Conservation (phyloP, 257 asterid genomes). For the Solanum rostratum region DNA sequence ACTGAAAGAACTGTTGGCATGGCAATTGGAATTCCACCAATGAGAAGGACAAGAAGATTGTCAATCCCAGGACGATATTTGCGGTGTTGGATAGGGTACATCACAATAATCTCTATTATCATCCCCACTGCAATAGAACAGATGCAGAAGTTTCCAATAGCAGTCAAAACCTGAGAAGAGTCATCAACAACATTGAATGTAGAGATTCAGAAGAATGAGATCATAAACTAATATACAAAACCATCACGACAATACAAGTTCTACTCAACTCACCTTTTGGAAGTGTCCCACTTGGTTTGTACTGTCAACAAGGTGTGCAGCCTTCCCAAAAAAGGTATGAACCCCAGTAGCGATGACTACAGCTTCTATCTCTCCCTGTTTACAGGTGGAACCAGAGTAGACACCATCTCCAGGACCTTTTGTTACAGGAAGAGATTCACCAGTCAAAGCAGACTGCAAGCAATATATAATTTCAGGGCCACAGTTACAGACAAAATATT, state of each 20-base stretch:
- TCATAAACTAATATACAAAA: not conserved
- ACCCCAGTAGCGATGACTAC: slow-evolving; percentile 92
- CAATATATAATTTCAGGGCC: not conserved
- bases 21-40: slow-evolving; percentile 97
- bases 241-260: not conserved
- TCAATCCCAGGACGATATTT: slow-evolving; percentile 92
- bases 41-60: slow-evolving; percentile 94
- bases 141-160: slow-evolving; percentile 95
- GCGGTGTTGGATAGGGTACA: slow-evolving; percentile 93
- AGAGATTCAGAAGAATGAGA: not conserved
- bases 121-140: slow-evolving; percentile 98
- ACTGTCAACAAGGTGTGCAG: slow-evolving; percentile 92
- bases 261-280: slow-evolving; percentile 62
- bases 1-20: slow-evolving; percentile 99
- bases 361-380: slow-evolving; percentile 93
- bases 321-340: slow-evolving; percentile 95
- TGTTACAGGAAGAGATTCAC: slow-evolving; percentile 94
- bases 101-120: slow-evolving; percentile 80
- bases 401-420: slow-evolving; percentile 96
- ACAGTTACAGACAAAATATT: not conserved
- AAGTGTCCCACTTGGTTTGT: slow-evolving; percentile 97
- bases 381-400: slow-evolving; percentile 97
- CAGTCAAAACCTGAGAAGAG: slow-evolving; percentile 71
- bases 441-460: slow-evolving; percentile 93
- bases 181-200: not conserved